Base-by-base conservation (phyloP, 2,329 filamentous ascomycete species). In the Aspergillus japonicus region DNA sequence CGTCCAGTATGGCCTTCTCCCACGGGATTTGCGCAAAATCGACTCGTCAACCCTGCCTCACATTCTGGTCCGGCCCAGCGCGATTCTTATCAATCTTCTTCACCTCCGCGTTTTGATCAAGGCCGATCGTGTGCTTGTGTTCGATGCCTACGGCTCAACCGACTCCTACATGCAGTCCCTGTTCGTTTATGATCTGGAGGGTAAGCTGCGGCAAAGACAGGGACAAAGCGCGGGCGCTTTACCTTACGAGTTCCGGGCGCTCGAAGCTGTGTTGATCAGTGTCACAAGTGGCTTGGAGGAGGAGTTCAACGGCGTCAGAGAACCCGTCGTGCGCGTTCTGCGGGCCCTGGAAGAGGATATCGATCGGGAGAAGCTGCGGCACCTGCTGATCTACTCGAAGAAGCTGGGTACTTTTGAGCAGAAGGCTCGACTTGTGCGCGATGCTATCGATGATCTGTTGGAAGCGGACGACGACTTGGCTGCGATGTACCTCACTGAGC, bases 111-210 rank as follows among this genome's bases (percentile, higher is more conserved):
- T 96, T 56, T 84, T 99, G 24, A 96, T 99, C 74, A 97, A 97
- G 79, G 87, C 93, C 64, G 91, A 99, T 71, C 89, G 93, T 24
- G 92, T 99, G 6, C 85, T 99, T 24, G 88, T 99, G 5, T 98
- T 99, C 73, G 95, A 98, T 71, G 91, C 95, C 14, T 98, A 96
- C 76, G 95, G 95, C 31, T 95, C 92, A 47, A 93, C 92, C 61
- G 92, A 96, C 67, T 96, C 92, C 0, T 96, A 97, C 71, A 92
- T 94, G 33, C 95, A 98, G 75, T 96, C 92, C 4, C 87, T 95
- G 14, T 99, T 99, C 79, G 96, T 99, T 87, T 97, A 98, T 77
- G 95, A 98, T 71, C 80, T 99, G 21, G 92, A 98, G 75, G 91
- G 91, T 12, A 96, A 96, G 73, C 81, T 99, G 49, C 89, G 91